Evolutionary conservation across 2,329 filamentous ascomycete genomes (phyloP).

Genomic region (Lojkania enalia): DNA sequence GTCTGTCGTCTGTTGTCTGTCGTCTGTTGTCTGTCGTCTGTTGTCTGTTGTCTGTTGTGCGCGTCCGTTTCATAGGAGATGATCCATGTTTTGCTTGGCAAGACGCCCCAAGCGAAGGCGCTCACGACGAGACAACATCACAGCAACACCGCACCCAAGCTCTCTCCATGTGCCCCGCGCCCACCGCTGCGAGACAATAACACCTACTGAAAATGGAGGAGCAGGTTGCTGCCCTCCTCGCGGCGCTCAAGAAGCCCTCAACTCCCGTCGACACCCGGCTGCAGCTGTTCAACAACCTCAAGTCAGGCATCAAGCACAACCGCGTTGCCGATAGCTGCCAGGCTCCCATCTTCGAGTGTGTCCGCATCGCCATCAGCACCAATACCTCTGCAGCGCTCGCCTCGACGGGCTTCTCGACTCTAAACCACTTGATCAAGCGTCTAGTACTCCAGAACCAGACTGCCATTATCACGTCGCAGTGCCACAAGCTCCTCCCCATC

Average conservation of each 20-base stretch:
- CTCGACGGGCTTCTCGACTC: slow-evolving; percentile 81
- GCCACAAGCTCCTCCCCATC: slow-evolving; percentile 70
- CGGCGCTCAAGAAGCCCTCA: slow-evolving; percentile 63
- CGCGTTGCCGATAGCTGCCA: slow-evolving; percentile 79
- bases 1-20: no score
- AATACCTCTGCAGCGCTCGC: slow-evolving; percentile 74
- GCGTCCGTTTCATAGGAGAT: slow-evolving; percentile 4
- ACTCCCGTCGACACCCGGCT: slow-evolving; percentile 71
- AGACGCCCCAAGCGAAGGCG: slow-evolving; percentile 1
- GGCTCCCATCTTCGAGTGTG: slow-evolving; percentile 76
- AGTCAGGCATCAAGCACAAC: slow-evolving; percentile 89
- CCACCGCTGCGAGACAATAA: slow-evolving; percentile 21
- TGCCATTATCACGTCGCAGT: slow-evolving; percentile 68
- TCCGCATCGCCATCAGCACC: slow-evolving; percentile 73
- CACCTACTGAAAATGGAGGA: slow-evolving; percentile 55
- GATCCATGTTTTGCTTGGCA: neutral
- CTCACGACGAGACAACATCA: slow-evolving; percentile 19
- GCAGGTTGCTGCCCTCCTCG: slow-evolving; percentile 58
- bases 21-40: no score
- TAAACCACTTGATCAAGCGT: slow-evolving; percentile 85
- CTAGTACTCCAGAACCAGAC: slow-evolving; percentile 83
- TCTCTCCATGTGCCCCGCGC: slow-evolving; percentile 26
- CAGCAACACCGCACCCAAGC: slow-evolving; percentile 7
- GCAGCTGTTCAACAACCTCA: slow-evolving; percentile 71
- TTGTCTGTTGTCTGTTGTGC: no score